Evolutionary conservation across 345 rosid genomes (phyloP).

Genomic region (Citrus mangshanensis): DNA sequence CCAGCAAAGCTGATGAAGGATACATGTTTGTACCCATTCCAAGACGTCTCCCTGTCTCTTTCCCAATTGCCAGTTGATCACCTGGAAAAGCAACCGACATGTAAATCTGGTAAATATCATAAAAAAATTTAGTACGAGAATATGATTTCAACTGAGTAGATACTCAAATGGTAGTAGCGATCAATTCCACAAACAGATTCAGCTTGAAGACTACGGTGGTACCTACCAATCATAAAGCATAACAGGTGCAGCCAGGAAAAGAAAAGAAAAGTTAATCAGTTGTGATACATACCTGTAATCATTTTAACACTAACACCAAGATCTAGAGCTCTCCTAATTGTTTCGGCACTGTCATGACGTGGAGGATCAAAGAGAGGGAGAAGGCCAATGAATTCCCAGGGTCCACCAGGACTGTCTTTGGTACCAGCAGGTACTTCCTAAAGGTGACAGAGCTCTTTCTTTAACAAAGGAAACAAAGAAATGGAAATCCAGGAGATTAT

Average conservation of each 20-base stretch:
- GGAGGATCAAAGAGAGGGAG: slow-evolving; percentile 82
- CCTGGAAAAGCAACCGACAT: slow-evolving; percentile 34
- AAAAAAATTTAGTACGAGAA: not conserved
- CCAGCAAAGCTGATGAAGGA: slow-evolving; percentile 84
- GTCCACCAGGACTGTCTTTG: slow-evolving; percentile 72
- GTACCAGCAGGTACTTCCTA: slow-evolving; percentile 63
- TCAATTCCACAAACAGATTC: not conserved
- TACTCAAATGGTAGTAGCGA: not conserved
- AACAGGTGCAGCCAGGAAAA: not conserved
- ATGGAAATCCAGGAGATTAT: not conserved
- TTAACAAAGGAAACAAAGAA: not conserved
- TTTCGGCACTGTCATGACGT: slow-evolving; percentile 73
- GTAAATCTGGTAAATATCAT: not conserved
- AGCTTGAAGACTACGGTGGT: not conserved
- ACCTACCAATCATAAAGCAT: not conserved
- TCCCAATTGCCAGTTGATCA: slow-evolving; percentile 90
- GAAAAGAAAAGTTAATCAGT: not conserved
- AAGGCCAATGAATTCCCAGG: slow-evolving; percentile 90
- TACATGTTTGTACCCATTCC: slow-evolving; percentile 99
- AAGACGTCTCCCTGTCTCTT: slow-evolving; percentile 94
- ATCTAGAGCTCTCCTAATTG: slow-evolving; percentile 66
- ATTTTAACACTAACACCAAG: slow-evolving; percentile 76
- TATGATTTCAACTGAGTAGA: not conserved
- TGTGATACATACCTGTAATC: slow-evolving; percentile 53
- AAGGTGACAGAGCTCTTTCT: not conserved